Conservation (phyloP, 345 rosid species). For the Salix suchowensis region DNA sequence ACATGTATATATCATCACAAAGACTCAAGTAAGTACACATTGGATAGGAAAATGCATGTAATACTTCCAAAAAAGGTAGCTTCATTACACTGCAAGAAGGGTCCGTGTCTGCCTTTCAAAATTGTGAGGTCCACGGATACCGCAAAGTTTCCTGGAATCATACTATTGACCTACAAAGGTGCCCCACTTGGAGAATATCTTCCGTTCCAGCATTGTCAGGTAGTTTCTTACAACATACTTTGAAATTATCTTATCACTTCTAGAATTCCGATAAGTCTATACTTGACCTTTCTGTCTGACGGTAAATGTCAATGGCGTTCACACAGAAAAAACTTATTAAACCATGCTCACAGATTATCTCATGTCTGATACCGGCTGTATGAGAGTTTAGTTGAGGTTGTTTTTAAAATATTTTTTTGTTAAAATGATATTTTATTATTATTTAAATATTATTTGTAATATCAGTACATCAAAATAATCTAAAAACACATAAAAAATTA, state of each 20-base stretch:
- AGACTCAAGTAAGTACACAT: neutral
- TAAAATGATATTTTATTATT: too few relatives aligned
- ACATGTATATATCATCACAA: neutral
- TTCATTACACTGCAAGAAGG: too few relatives aligned
- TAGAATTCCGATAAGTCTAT: neutral
- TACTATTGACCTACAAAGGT: neutral
- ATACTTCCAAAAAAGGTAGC: neutral
- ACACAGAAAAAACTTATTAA: neutral
- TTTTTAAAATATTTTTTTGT: too few relatives aligned
- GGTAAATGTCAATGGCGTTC: neutral
- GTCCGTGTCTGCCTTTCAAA: too few relatives aligned
- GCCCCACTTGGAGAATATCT: neutral
- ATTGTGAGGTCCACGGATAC: too few relatives aligned
- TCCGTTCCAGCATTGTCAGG: neutral
- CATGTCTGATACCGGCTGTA: too few relatives aligned
- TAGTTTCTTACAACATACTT: too few relatives aligned
- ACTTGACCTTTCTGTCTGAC: neutral
- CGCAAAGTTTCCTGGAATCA: neutral
- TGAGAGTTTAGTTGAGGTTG: too few relatives aligned
- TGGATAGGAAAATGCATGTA: neutral
- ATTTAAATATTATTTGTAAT: too few relatives aligned
- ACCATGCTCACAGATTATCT: neutral
- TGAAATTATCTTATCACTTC: neutral
- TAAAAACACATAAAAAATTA: too few relatives aligned
- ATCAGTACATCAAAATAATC: rapidly evolving